These are phyloP conservation scores for Pestalotiopsis sp. DNA, from an alignment of 2,329 filamentous ascomycete genomes.

Conservation along the genomic window DNA sequence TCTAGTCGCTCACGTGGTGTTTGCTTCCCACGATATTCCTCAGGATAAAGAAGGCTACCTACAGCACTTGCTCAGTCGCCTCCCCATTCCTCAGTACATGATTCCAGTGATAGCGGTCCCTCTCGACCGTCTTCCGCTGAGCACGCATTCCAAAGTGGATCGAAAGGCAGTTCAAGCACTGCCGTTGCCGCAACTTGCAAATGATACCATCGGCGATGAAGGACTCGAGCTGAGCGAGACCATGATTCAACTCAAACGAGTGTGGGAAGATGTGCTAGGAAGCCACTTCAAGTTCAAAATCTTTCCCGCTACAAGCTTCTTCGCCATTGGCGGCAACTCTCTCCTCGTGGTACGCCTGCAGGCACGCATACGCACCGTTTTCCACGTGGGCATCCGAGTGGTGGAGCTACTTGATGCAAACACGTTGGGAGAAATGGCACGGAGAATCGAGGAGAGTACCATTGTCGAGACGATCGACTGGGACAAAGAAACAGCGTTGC, in stretches of 20 bases:
- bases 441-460: background rate
- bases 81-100: conserved; percentile 39
- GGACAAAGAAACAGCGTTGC: conserved; percentile 36
- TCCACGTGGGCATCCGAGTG: conserved; percentile 35
- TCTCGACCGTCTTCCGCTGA: conserved; percentile 33
- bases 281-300: conserved; percentile 18
- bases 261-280: conserved; percentile 26
- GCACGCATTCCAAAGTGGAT: conserved; percentile 32
- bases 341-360: conserved; percentile 42
- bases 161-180: conserved; percentile 13
- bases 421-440: conserved; percentile 43
- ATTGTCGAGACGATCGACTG: conserved; percentile 35
- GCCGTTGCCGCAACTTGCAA: conserved; percentile 3
- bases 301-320: conserved; percentile 37
- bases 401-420: conserved; percentile 38
- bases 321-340: conserved; percentile 43
- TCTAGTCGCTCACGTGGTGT: conserved; percentile 32
- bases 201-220: background rate
- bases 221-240: background rate
- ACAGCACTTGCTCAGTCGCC: conserved; percentile 10
- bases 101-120: conserved; percentile 30
- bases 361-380: conserved; percentile 31
- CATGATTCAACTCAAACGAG: conserved; percentile 11
- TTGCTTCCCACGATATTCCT: conserved; percentile 9
- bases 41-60: conserved; percentile 16